A percentile compares a stretch with the other conserved stretches of the same genome.
These are phyloP conservation scores for Epichloe festucae DNA, from an alignment of 2,329 filamentous ascomycete species.

Conservation along the genomic window DNA sequence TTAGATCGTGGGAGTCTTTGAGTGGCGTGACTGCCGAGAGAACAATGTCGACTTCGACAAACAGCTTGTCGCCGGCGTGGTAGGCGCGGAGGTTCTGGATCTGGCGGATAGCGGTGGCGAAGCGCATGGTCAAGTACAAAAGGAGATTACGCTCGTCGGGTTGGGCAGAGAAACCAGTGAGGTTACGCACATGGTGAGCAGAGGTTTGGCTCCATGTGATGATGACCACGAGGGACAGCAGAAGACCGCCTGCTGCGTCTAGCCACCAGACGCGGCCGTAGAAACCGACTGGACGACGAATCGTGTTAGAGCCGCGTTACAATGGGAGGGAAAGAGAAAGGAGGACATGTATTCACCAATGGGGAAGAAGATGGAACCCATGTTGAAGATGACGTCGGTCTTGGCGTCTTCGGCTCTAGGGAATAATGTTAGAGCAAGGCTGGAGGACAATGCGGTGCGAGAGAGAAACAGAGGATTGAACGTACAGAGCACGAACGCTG, in stretches of 20 bases:
- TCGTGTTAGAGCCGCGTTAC: neutral
- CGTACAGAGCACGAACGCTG: conserved; percentile 64
- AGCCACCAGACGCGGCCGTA: conserved; percentile 74
- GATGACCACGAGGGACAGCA: conserved; percentile 70
- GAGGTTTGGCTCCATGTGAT: conserved; percentile 66
- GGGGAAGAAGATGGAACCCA: conserved; percentile 78
- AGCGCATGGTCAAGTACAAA: conserved; percentile 86
- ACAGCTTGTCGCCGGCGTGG: conserved; percentile 74
- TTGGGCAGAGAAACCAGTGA: conserved; percentile 65
- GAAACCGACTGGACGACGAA: conserved; percentile 44
- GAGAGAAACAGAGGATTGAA: conserved; percentile 5
- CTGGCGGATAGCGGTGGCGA: conserved; percentile 73
- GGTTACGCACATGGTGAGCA: conserved; percentile 63
- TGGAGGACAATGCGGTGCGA: no score
- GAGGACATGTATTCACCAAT: conserved; percentile 33
- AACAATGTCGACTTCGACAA: conserved; percentile 71
- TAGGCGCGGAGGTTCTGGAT: conserved; percentile 80
- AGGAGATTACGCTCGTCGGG: conserved; percentile 75
- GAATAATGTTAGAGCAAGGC: neutral
- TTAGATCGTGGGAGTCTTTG: conserved; percentile 69
- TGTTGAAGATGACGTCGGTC: conserved; percentile 82
- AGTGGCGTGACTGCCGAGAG: conserved; percentile 63
- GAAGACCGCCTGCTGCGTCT: conserved; percentile 63
- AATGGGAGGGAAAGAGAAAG: neutral
- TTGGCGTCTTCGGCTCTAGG: conserved; percentile 36